These are phyloP conservation scores for Lagerstroemia speciosa DNA, from an alignment of 345 rosid genomes.

Conservation along the genomic window DNA sequence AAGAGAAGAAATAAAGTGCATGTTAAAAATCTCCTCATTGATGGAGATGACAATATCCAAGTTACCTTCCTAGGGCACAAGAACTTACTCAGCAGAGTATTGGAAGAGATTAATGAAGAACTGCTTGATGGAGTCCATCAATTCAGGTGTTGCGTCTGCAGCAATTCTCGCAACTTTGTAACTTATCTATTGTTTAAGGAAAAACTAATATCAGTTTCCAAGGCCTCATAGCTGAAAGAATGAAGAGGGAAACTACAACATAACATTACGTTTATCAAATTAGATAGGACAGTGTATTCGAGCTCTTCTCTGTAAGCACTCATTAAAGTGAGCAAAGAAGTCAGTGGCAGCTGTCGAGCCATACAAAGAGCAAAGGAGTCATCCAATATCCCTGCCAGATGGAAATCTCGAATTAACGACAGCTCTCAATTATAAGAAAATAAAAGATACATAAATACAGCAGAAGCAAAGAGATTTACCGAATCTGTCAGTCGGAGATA, in stretches of 20 bases:
- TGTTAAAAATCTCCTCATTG: background rate
- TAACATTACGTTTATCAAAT: conserved; percentile 60
- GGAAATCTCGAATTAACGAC: conserved; percentile 11
- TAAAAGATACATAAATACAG: conserved; percentile 4
- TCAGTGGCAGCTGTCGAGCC: conserved; percentile 77
- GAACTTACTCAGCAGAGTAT: conserved; percentile 61
- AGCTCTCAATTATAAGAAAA: conserved; percentile 7
- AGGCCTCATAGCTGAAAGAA: background rate
- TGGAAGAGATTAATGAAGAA: conserved; percentile 57
- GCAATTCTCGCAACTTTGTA: conserved; percentile 59
- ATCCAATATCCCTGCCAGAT: conserved; percentile 69
- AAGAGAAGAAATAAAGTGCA: background rate
- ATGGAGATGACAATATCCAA: background rate
- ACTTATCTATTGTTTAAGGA: conserved; percentile 49
- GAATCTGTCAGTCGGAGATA: conserved; percentile 69
- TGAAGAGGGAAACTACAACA: conserved; percentile 8
- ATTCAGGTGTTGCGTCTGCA: conserved; percentile 62
- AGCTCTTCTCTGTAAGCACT: conserved; percentile 69
- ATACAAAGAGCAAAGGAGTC: conserved; percentile 85
- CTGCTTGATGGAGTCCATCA: conserved; percentile 41
- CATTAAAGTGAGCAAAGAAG: conserved; percentile 74
- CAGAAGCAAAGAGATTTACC: conserved; percentile 31
- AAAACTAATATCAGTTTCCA: conserved; percentile 18
- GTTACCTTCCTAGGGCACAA: background rate
- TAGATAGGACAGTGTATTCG: conserved; percentile 72